Base-by-base conservation (phyloP, 768 basidiomycete species). In the Gloeophyllum trabeum region DNA sequence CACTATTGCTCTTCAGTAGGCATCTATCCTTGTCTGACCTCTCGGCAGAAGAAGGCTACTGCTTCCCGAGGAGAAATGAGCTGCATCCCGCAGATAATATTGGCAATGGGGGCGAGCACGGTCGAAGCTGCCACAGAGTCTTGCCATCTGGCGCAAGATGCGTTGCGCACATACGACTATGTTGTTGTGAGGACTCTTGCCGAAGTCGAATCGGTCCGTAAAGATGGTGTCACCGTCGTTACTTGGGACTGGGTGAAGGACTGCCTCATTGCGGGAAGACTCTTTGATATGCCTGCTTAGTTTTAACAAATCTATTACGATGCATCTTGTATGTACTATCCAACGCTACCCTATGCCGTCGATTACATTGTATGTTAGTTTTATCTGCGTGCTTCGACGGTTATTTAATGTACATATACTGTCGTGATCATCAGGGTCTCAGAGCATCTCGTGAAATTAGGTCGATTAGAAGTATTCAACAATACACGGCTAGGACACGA, bases 211-310 rank as follows among this genome's bases (percentile, higher is more conserved):
- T 46, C 54, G 5, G 50, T 58, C 30, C 49, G 46, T 19, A 37
- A 42, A 24, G 53, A 53, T 25, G 45, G 36, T 18, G 64, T 53
- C 19, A 65, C 61, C 14, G 61, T 60, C 30, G 77, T 79, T 13
- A 61, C 69, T 44, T 75, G 84, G 61, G 53, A 59, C 14, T 90
- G 84, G 84, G 73, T 90, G 30, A 91, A 90, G 57, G 73, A 84
- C 37, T 81, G 82, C 51, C 61, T 90, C 23, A 70, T 85, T 10
- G 28, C 16, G 10, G 28, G 28, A 16, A 32, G 28, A 32, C 28
- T 32, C 16, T 32, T 32, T n/a, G n/a, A n/a, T n/a, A n/a, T n/a
- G n/a, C n/a, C n/a, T n/a, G n/a, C n/a, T n/a, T n/a, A n/a, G n/a
- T n/a, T n/a, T n/a, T n/a, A n/a, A n/a, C n/a, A n/a, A n/a, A n/a